Evolutionary conservation across 352 stramenopile species (phyloP), one percentile per base, ranked within the genome.

Genomic region (Pythium guiyangense): DNA sequence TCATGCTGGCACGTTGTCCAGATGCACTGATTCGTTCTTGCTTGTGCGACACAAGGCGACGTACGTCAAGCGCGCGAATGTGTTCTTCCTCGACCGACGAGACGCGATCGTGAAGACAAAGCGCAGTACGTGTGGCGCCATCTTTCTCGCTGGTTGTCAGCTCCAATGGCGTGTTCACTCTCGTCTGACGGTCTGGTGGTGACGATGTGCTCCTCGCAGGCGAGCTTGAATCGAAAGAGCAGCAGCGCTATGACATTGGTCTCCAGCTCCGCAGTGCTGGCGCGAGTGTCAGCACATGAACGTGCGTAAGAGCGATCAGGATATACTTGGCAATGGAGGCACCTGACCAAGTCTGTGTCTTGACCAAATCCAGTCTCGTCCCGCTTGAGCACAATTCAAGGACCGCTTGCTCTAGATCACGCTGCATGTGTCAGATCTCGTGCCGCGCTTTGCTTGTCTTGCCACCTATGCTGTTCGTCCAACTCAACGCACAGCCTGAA

Each of bases 61-160:
- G 5, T 94, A 82, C 53, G 69, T 82, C 14, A 86, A 88, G 69
- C 70, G 70, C 26, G 74, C 76, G 29, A 89, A 84, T 22, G 72
- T 91, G 40, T 89, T 88, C 50, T 94, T 94, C 46, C 54, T 94
- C 15, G 77, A 90, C 25, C 73, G 71, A 29, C 62, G 74, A 52
- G 78, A 94, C 57, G 57, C 57, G n/a, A 85, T 90, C 49, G 63
- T 88, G 52, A 86, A 87, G 50, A 57, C 63, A 4, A 93, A 93
- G 69, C 66, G 73, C 51, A 70, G 84, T 90, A 65, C 49, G 67
- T 62, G 18, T 37, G 22, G 3, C 27, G 26, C 18, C 14, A 11
- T 48, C 10, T 53, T 25, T 42, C 34, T 54, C 43, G 2, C 9
- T 18, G 42, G 12, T 27, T 14, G 17, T 27, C 11, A 20, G 4